Conservation (phyloP, 164 flowering plant genomes). For the Umbellularia californica region DNA sequence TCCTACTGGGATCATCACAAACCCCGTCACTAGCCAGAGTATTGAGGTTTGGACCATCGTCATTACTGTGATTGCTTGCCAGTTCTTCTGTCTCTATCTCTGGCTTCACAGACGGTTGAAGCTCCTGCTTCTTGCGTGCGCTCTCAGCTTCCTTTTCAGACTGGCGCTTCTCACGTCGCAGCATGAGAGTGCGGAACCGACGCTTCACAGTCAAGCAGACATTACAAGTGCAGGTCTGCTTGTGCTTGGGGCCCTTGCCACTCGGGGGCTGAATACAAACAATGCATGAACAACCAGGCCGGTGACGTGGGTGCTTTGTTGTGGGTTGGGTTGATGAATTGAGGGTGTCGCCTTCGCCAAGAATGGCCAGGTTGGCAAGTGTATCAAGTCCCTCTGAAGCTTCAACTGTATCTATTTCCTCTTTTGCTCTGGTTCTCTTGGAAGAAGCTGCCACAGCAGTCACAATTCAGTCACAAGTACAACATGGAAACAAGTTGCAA, state of each 20-base stretch:
- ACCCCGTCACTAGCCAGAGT: conserved; percentile 17
- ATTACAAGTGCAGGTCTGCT: conserved; percentile 66
- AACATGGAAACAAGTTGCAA: no score
- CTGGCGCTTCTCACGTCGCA: conserved; percentile 59
- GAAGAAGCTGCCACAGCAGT: conserved; percentile 27
- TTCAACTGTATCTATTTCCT: conserved; percentile 35
- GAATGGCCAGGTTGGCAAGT: conserved; percentile 67
- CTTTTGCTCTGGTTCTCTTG: conserved; percentile 43
- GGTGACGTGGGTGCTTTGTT: conserved; percentile 87
- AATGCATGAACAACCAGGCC: conserved; percentile 87
- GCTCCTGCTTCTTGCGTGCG: conserved; percentile 37
- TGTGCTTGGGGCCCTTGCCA: conserved; percentile 83
- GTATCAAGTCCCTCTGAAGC: conserved; percentile 68
- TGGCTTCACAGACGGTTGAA: conserved; percentile 21
- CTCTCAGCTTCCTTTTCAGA: conserved; percentile 54
- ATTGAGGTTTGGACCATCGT: conserved; percentile 22
- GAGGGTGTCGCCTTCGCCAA: conserved; percentile 47
- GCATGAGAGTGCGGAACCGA: conserved; percentile 68
- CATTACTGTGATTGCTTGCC: conserved; percentile 15
- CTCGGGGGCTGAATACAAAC: conserved; percentile 97
- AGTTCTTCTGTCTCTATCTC: conserved; percentile 29
- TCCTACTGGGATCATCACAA: conserved; percentile 24
- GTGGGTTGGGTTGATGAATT: conserved; percentile 50
- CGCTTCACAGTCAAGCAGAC: conserved; percentile 73
- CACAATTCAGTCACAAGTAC: neutral